Evolutionary conservation across 208 protist species (phyloP).

Genomic region (Crithidia fasciculata): DNA sequence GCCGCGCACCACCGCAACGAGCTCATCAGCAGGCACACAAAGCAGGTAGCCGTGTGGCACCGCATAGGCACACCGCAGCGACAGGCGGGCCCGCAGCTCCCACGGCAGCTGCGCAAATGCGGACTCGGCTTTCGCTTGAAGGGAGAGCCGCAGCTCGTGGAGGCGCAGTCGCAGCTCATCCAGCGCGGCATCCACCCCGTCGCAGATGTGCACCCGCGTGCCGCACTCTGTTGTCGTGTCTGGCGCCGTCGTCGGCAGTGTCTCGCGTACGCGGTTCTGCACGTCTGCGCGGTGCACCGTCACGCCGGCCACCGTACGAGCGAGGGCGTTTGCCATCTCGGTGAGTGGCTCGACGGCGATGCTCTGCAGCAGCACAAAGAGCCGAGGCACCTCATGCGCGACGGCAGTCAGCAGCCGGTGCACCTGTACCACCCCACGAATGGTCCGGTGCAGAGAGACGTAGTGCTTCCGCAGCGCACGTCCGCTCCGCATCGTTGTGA

Average conservation of each 20-base stretch:
- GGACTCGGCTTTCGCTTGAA: constrained; percentile 31
- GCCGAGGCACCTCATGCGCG: constrained; percentile 49
- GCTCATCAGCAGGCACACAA: constrained; percentile 21
- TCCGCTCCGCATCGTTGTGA: constrained; percentile 74
- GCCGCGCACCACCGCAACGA: constrained; percentile 7
- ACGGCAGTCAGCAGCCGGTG: constrained; percentile 47
- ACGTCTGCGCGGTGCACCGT: not conserved
- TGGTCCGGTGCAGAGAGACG: constrained; percentile 57
- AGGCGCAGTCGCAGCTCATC: constrained; percentile 40
- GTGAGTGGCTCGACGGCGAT: constrained; percentile 37
- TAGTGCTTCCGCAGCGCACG: constrained; percentile 65
- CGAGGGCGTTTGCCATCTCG: constrained; percentile 28
- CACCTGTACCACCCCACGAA: constrained; percentile 45
- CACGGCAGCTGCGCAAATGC: constrained; percentile 31
- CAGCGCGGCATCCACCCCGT: constrained; percentile 40
- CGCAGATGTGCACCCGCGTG: constrained; percentile 15
- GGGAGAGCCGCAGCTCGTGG: constrained; percentile 29
- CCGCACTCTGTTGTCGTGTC: not conserved
- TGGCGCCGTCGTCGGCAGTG: not conserved
- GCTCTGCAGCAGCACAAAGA: constrained; percentile 46
- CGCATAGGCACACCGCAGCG: constrained; percentile 35
- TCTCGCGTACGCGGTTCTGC: not conserved
- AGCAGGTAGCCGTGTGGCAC: constrained; percentile 45
- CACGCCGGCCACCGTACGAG: constrained; percentile 7
- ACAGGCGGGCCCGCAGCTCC: constrained; percentile 22